Evolutionary conservation across 2,329 filamentous ascomycete species (phyloP), one percentile per base, ranked within the genome.

Genomic region (Aspergillus felis): DNA sequence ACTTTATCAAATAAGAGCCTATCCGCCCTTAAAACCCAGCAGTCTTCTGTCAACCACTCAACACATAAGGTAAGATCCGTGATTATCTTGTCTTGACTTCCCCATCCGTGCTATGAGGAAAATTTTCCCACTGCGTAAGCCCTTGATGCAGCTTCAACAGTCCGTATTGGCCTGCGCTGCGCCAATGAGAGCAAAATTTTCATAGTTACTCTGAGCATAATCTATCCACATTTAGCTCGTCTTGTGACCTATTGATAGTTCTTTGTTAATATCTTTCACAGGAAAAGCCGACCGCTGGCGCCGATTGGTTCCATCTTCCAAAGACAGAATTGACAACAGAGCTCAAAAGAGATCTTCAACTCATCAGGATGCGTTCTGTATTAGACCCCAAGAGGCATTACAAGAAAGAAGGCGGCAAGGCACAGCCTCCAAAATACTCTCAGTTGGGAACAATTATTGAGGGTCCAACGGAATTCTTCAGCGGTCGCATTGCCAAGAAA

Each of bases 321-420:
- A 87, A 87, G 67, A 97, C 93, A 27, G 82, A 90, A 52, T 76
- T 96, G 52, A 96, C 92, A 0, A 85, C 91, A 8, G 87, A 95
- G 69, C 81, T 97, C 60, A 96, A 92, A 76, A 84, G 91, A 65
- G 93, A 99, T 71, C 81, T 97, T 52, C 92, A 97, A 74, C 80
- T 97, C 10, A 80, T 99, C 58, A 87, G 91, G 63, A 93, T 97
- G 88, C 87, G 94, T 73, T 88, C 87, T 56, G 87, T 96, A 22
- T 81, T 97, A 24, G 93, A 97, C 64, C 87, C 92, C 0, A 93
- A 97, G 72, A 83, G 89, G 51, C 89, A 93, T 68, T 96, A 96
- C 81, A 95, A 93, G 73, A 97, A 97, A 74, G 87, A 93, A 53
- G 84, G 79, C 52, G 82, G 85, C 55, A 92, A 89, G 70, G 81